Base-by-base conservation (phyloP, 2,329 filamentous ascomycete genomes). In the Aspergillus pseudoviridinutans region DNA sequence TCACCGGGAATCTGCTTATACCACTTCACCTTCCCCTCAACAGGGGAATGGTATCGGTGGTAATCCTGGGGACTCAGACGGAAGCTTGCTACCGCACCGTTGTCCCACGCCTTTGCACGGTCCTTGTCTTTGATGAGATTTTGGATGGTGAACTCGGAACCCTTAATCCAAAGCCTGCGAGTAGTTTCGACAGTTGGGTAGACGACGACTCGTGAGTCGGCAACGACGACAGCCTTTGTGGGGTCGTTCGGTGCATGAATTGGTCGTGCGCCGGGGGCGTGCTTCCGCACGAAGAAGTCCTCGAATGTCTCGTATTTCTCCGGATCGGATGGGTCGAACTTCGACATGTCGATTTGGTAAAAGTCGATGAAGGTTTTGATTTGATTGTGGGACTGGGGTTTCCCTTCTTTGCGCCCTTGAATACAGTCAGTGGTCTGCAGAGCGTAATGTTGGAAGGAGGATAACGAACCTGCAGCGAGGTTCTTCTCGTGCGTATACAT, bases 31-130 rank as follows among this genome's bases (percentile, higher is more conserved):
- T 53, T 72, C 1, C 78, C 77, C 0, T 65, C 66, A 3, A 79
- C 75, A 3, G 78, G 78, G 3, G 71, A 73, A 64, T 79, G 77
- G 59, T 75, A 80, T 4, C 78, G 71, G 60, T 80, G 77, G 58
- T 79, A 79, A 61, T 79, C 76, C 66, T 79, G 77, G 10, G 76
- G 76, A 27, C 70, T 74, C 2, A 80, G 64, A 4, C 75, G 69
- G 55, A 77, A 78, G 55, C 74, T 77, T 4, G 76, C 77, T 8
- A 79, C 65, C 0, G 72, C 65, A 0, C 70, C 74, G 17, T 73
- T 66, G 4, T 64, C 63, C 56, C 74, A 79, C 25, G 61, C 57
- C n/a, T 62, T 57, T 4, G 70, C 72, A 0, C 74, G 59, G 10
- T 73, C 61, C 29, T 60, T 61, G 54, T 75, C 72, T 56, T 70